Base-by-base conservation (phyloP, 2,329 filamentous ascomycete genomes). In the Colletotrichum aenigma region DNA sequence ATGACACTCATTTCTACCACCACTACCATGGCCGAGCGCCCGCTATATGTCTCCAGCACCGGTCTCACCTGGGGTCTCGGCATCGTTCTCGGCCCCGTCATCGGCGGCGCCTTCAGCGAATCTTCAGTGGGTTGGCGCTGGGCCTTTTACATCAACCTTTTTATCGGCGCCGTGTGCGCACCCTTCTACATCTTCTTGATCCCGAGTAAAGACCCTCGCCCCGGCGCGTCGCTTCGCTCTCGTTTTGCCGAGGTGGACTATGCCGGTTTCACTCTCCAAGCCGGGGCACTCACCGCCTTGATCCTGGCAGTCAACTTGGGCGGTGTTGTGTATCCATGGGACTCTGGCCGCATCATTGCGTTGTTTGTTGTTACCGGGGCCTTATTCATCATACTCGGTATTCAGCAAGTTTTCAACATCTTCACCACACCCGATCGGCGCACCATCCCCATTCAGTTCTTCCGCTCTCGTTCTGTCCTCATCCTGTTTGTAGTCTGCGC, bases 141-240 rank as follows among this genome's bases (percentile, higher is more conserved):
- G 83, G 81, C 82, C 1, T 87, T 87, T 60, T 92, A 92, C 78
- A 88, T 91, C 79, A 91, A 91, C 74, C 82, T 91, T 6, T 82
- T 88, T 64, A 86, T 86, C n/a, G 88, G 81, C 18, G 86, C 80
- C 12, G 69, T 82, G 78, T 74, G 77, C 15, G 72, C 78, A 8
- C 82, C 82, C 5, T 78, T 80, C 30, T 82, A 79, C 55, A 21
- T 84, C 55, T 80, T 82, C 43, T 66, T 81, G 15, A 74, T 84
- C 7, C 79, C 81, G 3, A 70, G 77, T 4, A 70, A 79, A 28
- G 72, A 79, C 43, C 78, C 77, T 9, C 74, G 77, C 34, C 34
- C 78, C 3, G 78, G 77, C 5, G 71, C 79, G 3, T n/a, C 67
- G 13, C 70, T 84, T 6, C 71, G 61, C n/a, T 73, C 83, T 13